phyloP scores from a whole-genome alignment of 768 basidiomycete species.

The Paxillus rubicundulus region DNA sequence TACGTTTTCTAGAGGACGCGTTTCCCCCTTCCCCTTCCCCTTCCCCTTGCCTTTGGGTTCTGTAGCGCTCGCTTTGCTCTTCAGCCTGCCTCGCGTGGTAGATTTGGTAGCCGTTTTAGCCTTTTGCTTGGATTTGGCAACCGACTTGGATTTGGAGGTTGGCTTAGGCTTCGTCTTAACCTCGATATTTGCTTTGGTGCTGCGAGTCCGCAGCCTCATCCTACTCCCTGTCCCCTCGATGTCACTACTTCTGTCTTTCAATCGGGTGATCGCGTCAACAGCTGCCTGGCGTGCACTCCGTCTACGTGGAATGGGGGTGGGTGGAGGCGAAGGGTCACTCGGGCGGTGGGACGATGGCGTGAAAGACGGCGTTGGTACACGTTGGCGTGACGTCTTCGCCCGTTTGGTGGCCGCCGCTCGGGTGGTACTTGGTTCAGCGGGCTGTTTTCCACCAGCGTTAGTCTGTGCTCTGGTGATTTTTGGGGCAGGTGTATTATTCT shows the following conservation, averaged over 20 bases:
- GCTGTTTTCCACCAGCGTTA: conserved; percentile 8
- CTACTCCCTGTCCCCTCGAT: conserved; percentile 6
- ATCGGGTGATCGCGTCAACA: conserved; percentile 13
- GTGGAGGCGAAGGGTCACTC: conserved; percentile 10
- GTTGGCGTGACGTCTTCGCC: conserved; percentile 16
- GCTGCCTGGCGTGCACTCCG: conserved; percentile 28
- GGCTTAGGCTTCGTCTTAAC: conserved; percentile 13
- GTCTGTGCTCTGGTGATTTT: conserved; percentile 15
- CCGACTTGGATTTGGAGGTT: conserved; percentile 8
- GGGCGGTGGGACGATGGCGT: conserved; percentile 12
- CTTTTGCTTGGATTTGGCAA: conserved; percentile 8
- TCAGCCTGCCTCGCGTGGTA: conserved; percentile 20
- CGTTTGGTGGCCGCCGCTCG: conserved; percentile 13
- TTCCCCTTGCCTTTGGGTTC: conserved; percentile 29
- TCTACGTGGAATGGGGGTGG: conserved; percentile 19
- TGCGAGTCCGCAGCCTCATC: conserved; percentile 21
- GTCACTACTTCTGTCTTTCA: conserved; percentile 6
- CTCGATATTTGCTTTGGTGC: conserved; percentile 5
- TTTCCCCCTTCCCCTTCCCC: conserved; percentile 29
- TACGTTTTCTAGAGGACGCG: conserved; percentile 20
- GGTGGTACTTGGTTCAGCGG: not conserved
- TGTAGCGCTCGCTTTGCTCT: conserved; percentile 11
- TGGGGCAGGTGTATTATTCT: not conserved
- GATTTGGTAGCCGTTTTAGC: not conserved
- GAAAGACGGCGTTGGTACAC: conserved; percentile 26